Evolutionary conservation across 73 alveolate species (phyloP), one percentile per base, ranked within the genome.

Genomic region (Stentor coeruleus): DNA sequence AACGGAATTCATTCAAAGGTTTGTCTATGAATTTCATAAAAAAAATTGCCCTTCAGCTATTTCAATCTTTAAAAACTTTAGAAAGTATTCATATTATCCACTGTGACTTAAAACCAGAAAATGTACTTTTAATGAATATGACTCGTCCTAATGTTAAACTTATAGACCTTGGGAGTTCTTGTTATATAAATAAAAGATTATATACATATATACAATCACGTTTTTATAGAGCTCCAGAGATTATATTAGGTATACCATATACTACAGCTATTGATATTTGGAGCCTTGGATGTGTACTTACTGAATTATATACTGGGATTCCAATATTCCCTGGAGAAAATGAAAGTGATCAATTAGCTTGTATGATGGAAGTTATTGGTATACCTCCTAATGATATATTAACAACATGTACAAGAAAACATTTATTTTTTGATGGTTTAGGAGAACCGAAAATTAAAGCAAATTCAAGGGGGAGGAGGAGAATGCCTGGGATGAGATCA

Each of bases 101-200:
- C 82, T 93, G 98, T 55, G 99, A 95, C 84, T 77, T 95, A 72
- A 95, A 95, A 74, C 99, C 99, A 30, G 99, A 95, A 84, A 95
- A 95, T 84, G 88, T 95, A 39, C 84, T 95, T 41, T 82, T 93
- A 20, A 92, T 86, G 41, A 81, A 86, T 40, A 81, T 84, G 57
- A 89, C 87, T 58, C 83, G 86, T 59, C 73, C 88, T 28, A 96
- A 95, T 26, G 79, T 93, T 3, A 93, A 94, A 77, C 81, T 95
- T 77, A 95, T 95, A 49, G 99, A 95, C 84, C 93, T 95, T 76
- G 99, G 99, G 33, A 15, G 49, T 15, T 59, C 85, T 41, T 79
- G 86, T 2, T 79, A 28, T 79, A 58, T 26, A 59, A 39, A 41
- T 26, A 59, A 79, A 59, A 41, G 37, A 28, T 28, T 82, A 11